These are phyloP conservation scores for Silene conica DNA, from an alignment of 148 eudicot species.

Conservation along the genomic window DNA sequence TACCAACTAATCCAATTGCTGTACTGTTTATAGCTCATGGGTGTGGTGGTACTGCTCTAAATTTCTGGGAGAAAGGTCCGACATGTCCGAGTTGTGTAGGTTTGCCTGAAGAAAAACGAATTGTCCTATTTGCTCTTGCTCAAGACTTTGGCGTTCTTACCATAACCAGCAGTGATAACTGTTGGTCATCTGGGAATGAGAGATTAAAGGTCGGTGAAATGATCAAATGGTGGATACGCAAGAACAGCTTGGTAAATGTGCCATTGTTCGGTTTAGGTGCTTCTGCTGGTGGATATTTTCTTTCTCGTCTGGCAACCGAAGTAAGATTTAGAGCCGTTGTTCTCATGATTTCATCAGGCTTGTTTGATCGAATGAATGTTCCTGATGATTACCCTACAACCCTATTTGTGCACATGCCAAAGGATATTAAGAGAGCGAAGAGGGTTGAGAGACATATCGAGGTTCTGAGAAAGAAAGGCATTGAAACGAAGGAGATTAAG, in stretches of 20 bases:
- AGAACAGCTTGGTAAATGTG: constrained; percentile 48
- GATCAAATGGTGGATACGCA: constrained; percentile 57
- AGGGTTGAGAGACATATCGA: constrained; percentile 39
- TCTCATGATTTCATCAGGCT: constrained; percentile 81
- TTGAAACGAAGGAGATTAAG: constrained; percentile 55
- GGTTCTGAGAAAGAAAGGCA: constrained; percentile 45
- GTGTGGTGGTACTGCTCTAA: constrained; percentile 61
- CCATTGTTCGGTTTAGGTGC: constrained; percentile 90
- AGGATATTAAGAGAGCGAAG: constrained; percentile 51
- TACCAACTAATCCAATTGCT: constrained; percentile 59
- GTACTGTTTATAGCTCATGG: constrained; percentile 91
- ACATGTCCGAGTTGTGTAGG: constrained; percentile 71
- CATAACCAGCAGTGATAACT: constrained; percentile 52
- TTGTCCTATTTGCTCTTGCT: constrained; percentile 61
- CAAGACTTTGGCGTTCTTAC: constrained; percentile 63
- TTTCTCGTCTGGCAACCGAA: constrained; percentile 65
- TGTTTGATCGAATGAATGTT: constrained; percentile 55
- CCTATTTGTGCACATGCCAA: constrained; percentile 93
- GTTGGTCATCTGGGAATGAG: constrained; percentile 75
- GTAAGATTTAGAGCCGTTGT: constrained; percentile 56
- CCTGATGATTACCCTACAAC: constrained; percentile 66
- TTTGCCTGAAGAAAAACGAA: constrained; percentile 77
- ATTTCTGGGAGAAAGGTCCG: constrained; percentile 67
- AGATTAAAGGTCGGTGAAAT: constrained; percentile 36
- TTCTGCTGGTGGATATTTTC: constrained; percentile 94